These are phyloP conservation scores for Wickerhamomyces subpelliculosus DNA, from an alignment of 805 yeast genomes.

Conservation along the genomic window DNA sequence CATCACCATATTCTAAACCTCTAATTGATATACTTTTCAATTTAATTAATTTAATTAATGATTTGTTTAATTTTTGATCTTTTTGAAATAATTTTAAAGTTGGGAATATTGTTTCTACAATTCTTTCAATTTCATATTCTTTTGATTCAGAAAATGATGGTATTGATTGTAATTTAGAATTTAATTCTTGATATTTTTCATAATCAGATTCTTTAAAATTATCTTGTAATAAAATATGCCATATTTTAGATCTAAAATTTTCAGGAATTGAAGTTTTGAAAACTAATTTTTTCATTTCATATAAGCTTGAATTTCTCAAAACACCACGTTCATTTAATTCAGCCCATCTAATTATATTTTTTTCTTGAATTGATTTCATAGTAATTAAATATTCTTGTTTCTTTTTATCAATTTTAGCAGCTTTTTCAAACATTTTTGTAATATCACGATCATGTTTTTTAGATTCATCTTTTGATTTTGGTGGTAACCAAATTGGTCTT, in stretches of 20 bases:
- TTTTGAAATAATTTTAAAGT: conserved; percentile 14
- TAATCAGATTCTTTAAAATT: conserved; percentile 17
- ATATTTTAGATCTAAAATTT: conserved; percentile 14
- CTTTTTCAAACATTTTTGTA: conserved; percentile 29
- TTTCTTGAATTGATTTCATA: conserved; percentile 5
- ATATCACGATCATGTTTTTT: conserved; percentile 50
- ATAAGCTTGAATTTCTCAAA: conserved; percentile 8
- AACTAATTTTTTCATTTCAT: conserved; percentile 15
- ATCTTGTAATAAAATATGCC: conserved; percentile 9
- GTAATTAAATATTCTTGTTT: conserved; percentile 2
- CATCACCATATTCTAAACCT: conserved; percentile 30
- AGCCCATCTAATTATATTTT: conserved; percentile 14
- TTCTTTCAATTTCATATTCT: conserved; percentile 21
- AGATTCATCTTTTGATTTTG: conserved; percentile 49
- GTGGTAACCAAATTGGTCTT: conserved; percentile 65
- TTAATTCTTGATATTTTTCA: conserved; percentile 33
- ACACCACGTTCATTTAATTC: conserved; percentile 12
- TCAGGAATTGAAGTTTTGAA: conserved; percentile 18
- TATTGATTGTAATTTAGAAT: conserved; percentile 21
- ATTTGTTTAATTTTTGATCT: conserved; percentile 7
- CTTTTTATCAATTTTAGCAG: conserved; percentile 14
- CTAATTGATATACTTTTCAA: conserved; percentile 28
- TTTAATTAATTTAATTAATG: conserved; percentile 24
- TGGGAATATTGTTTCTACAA: conserved; percentile 7
- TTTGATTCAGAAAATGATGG: conserved; percentile 25